Evolutionary conservation across 1,139 yeast genomes (phyloP).

Genomic region (Candida tropicalis): DNA sequence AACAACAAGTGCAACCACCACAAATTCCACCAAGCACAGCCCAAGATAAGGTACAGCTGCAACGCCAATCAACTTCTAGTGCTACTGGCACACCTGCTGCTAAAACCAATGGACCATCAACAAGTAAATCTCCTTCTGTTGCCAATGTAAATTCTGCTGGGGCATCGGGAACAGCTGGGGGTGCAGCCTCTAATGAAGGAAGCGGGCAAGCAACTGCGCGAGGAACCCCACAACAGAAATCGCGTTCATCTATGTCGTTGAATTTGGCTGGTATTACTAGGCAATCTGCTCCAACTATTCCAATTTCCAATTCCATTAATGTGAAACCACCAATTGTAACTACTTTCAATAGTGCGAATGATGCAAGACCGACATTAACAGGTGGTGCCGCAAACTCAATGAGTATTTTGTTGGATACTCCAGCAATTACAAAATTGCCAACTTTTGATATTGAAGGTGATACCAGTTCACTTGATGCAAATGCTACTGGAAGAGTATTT

Average conservation of each 20-base stretch:
- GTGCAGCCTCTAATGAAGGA: constrained; percentile 9
- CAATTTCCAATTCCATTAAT: constrained; percentile 69
- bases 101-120: constrained; percentile 2
- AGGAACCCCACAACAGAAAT: constrained; percentile 13
- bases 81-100: constrained; percentile 9
- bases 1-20: constrained; percentile 8
- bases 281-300: constrained; percentile 70
- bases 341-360: constrained; percentile 48
- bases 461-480: constrained; percentile 28
- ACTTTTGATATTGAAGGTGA: constrained; percentile 61
- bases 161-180: constrained; percentile 9
- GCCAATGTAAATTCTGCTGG: constrained; percentile 8
- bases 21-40: constrained; percentile 5
- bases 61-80: constrained; percentile 11
- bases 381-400: constrained; percentile 79
- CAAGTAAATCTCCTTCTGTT: constrained; percentile 6
- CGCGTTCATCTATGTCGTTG: constrained; percentile 14
- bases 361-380: constrained; percentile 75
- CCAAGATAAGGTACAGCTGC: constrained; percentile 8
- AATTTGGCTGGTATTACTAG: constrained; percentile 54
- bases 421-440: constrained; percentile 76
- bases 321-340: constrained; percentile 68
- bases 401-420: constrained; percentile 67
- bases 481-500: constrained; percentile 66
- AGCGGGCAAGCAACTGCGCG: constrained; percentile 4